phyloP scores from a whole-genome alignment of 208 protist genomes.

The Vickermania spadyakhi region DNA sequence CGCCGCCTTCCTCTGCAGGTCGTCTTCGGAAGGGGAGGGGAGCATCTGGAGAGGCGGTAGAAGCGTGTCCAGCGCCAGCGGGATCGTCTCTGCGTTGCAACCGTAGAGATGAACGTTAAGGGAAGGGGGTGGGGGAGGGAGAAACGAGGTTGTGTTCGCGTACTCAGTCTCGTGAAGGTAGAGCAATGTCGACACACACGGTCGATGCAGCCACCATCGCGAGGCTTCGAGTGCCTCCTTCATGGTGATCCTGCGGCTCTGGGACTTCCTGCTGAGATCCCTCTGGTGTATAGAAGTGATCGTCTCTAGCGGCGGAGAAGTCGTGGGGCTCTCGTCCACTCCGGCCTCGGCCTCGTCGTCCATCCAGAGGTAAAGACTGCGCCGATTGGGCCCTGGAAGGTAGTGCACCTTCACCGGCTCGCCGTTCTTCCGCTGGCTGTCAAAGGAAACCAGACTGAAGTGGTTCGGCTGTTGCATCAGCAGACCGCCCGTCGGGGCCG shows the following conservation, averaged over 20 bases:
- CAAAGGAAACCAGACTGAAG: not conserved
- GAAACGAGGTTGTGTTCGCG: not conserved
- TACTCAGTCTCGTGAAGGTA: not conserved
- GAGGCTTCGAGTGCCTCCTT: not conserved
- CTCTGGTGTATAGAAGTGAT: not conserved
- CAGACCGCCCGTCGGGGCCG: not conserved
- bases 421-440: not conserved
- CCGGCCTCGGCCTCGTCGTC: not conserved
- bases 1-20: too few relatives aligned
- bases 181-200: not conserved
- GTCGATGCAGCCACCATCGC: conserved; percentile 1
- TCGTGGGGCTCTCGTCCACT: not conserved
- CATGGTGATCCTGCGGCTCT: not conserved
- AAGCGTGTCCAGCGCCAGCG: not conserved
- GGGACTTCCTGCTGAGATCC: not conserved
- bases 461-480: not conserved
- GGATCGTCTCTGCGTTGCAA: not conserved
- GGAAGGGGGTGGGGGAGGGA: not conserved
- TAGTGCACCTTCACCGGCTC: not conserved
- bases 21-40: not conserved
- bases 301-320: not conserved
- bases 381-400: conserved; percentile 1
- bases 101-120: conserved; percentile 1
- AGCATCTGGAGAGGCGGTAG: not conserved
- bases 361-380: conserved; percentile 3